phyloP scores from a whole-genome alignment of 495 filamentous ascomycete species.

The Neurospora sp. region DNA sequence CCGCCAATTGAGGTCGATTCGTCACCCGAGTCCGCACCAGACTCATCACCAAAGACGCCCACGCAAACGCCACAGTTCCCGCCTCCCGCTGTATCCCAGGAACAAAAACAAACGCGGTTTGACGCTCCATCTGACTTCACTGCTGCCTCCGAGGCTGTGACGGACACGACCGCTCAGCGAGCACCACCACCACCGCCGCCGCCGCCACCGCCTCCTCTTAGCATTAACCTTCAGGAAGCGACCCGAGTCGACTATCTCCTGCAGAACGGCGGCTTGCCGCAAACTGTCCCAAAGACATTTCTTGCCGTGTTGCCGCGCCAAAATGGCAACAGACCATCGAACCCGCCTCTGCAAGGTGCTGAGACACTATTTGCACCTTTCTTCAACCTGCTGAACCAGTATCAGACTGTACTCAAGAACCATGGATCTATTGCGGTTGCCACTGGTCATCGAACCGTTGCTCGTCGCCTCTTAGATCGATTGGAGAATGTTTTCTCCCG shows the following conservation, averaged over 20 bases:
- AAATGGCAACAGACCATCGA: slow-evolving; percentile 37
- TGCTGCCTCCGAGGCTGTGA: slow-evolving; percentile 29
- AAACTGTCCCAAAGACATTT: slow-evolving; percentile 55
- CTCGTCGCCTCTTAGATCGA: slow-evolving; percentile 84
- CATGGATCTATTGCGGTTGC: slow-evolving; percentile 91
- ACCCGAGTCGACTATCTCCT: slow-evolving; percentile 86
- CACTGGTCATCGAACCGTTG: slow-evolving; percentile 89
- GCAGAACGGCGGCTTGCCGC: slow-evolving; percentile 68
- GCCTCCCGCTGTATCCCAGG: slow-evolving; percentile 21
- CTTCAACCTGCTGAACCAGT: slow-evolving; percentile 73
- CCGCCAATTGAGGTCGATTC: slow-evolving; percentile 29
- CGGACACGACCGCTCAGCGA: slow-evolving; percentile 1
- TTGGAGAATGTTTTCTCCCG: slow-evolving; percentile 88
- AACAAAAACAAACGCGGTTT: slow-evolving; percentile 24
- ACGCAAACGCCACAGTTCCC: slow-evolving; percentile 42
- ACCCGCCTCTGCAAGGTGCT: slow-evolving; percentile 46
- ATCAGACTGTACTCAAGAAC: slow-evolving; percentile 64
- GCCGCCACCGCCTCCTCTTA: slow-evolving; percentile 68
- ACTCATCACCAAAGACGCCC: slow-evolving; percentile 50
- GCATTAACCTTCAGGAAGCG: slow-evolving; percentile 46
- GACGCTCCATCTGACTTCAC: slow-evolving; percentile 22
- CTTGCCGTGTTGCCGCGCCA: slow-evolving; percentile 43
- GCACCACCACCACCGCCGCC: slow-evolving; percentile 46
- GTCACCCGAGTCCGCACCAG: slow-evolving; percentile 37
- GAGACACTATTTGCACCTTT: slow-evolving; percentile 68